Base-by-base conservation (phyloP, 2,329 filamentous ascomycete genomes). In the Daldinia sp. region DNA sequence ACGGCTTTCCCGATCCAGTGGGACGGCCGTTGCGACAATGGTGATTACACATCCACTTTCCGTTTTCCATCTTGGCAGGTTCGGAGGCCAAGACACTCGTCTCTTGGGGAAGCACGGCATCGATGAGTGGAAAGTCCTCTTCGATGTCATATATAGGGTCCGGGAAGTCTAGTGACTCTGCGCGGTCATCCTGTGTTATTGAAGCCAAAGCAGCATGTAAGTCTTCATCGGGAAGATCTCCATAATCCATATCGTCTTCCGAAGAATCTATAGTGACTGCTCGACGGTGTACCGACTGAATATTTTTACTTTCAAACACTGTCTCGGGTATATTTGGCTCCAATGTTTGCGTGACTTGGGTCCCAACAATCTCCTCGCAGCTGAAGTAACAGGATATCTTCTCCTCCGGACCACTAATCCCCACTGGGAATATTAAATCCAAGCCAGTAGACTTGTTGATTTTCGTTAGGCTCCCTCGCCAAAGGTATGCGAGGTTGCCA, bases 291-390 rank as follows among this genome's bases (percentile, higher is more conserved):
- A n/a, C 10, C 7, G 19, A 8, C 34, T 52, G 52, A 1, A 13
- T 21, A 8, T 34, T 61, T 7, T 25, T 60, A 15, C 54, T 65
- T 19, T 39, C 60, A 60, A 80, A 79, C 8, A 71, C 75, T 4
- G 71, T 75, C 11, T 68, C 64, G 4, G 76, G 75, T 54, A 79
- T 70, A 30, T 76, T 64, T 13, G 70, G 73, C 39, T 68, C 61
- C 21, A 75, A 21, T 6, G 52, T 64, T 17, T 67, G 64, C 15
- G 35, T 58, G 11, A 83, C 73, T 29, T 79, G 74, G 0, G 87
- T 88, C 1, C 87, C 87, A 2, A 88, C 92, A 70, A 98, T 90
- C 41, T 93, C 89, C 77, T 97, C 94, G 68, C 94, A 98, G 75
- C 92, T 91, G 49, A 94, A 81, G 72, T 89, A 87, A 63, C 88